A percentile compares a stretch with the other conserved stretches of the same genome.
Conservation (phyloP, 352 stramenopile species). For the Phytophthora pistaciae region DNA sequence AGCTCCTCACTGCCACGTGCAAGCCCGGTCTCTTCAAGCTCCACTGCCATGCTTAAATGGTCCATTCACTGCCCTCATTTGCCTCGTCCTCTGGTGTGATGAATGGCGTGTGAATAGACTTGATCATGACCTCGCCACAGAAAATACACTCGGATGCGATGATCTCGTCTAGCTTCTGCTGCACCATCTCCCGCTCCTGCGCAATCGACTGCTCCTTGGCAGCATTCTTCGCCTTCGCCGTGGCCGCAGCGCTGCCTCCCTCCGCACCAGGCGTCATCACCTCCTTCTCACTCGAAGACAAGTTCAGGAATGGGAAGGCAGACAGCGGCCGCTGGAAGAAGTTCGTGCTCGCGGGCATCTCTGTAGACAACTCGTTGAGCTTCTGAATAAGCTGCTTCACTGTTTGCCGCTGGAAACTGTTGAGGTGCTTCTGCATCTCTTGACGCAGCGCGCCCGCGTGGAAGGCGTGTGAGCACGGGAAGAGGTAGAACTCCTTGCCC, state of each 20-base stretch:
- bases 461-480: slow-evolving; percentile 95
- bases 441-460: slow-evolving; percentile 90
- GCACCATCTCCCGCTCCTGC: slow-evolving; percentile 90
- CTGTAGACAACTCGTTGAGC: slow-evolving; percentile 85
- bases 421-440: slow-evolving; percentile 91
- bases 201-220: slow-evolving; percentile 84
- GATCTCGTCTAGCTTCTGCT: slow-evolving; percentile 95
- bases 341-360: slow-evolving; percentile 73
- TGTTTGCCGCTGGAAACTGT: slow-evolving; percentile 90
- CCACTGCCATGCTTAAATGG: slow-evolving; percentile 59
- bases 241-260: slow-evolving; percentile 49
- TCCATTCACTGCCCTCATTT: slow-evolving; percentile 84
- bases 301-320: slow-evolving; percentile 70
- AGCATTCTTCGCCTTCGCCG: slow-evolving; percentile 60
- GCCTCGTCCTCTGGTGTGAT: slow-evolving; percentile 90
- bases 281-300: slow-evolving; percentile 79
- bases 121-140: slow-evolving; percentile 96
- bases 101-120: slow-evolving; percentile 94
- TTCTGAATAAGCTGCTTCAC: slow-evolving; percentile 92
- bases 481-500: slow-evolving; percentile 95
- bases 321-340: slow-evolving; percentile 82
- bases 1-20: slow-evolving; percentile 6
- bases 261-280: slow-evolving; percentile 60
- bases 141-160: slow-evolving; percentile 95
- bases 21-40: slow-evolving; percentile 11